Evolutionary conservation across 768 basidiomycete species (phyloP).

Genomic region (Boletus reticuloceps): DNA sequence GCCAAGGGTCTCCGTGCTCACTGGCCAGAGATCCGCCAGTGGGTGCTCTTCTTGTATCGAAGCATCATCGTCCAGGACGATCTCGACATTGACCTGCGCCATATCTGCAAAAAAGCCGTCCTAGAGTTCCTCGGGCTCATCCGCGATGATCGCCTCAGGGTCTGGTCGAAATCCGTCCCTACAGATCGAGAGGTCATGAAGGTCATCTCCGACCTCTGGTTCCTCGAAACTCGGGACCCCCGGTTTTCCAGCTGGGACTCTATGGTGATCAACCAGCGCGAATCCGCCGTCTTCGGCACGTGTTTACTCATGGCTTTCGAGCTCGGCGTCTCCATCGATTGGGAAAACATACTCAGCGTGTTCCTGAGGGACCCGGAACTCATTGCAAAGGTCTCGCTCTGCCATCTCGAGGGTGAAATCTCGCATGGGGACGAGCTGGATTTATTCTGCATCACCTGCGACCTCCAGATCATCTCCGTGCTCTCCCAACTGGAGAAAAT

Average conservation of each 20-base stretch:
- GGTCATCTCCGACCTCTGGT: conserved; percentile 28
- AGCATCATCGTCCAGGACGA: conserved; percentile 8
- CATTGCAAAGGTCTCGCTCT: conserved; percentile 19
- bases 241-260: conserved; percentile 21
- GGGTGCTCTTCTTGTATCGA: conserved; percentile 24
- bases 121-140: conserved; percentile 27
- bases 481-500: conserved; percentile 18
- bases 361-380: conserved; percentile 18
- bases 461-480: conserved; percentile 25
- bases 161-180: conserved; percentile 23
- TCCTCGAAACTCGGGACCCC: conserved; percentile 21
- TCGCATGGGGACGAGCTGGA: conserved; percentile 15
- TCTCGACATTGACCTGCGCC: conserved; percentile 8
- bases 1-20: conserved; percentile 9
- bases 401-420: conserved; percentile 26
- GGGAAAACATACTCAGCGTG: conserved; percentile 18
- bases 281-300: conserved; percentile 28
- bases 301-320: conserved; percentile 28
- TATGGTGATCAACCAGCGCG: conserved; percentile 16
- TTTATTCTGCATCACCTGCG: conserved; percentile 26
- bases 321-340: conserved; percentile 14
- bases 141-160: conserved; percentile 20
- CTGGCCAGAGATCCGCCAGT: conserved; percentile 27
- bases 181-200: conserved; percentile 25
- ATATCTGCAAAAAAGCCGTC: conserved; percentile 22